Base-by-base conservation (phyloP, 2,329 filamentous ascomycete genomes). In the Ascocoryne sarcoides region DNA sequence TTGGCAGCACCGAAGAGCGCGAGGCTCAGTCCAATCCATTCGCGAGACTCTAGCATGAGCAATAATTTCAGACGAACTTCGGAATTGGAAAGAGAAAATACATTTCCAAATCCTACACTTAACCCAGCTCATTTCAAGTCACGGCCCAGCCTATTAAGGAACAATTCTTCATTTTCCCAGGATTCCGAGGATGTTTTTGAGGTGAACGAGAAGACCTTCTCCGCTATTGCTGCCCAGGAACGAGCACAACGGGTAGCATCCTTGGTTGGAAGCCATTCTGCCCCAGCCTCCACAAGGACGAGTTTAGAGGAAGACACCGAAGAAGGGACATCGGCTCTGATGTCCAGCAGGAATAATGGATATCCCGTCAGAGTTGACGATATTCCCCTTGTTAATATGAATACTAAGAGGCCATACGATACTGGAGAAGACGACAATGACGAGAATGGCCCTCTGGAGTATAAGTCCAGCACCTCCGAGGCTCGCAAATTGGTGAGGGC, bases 401-500 rank as follows among this genome's bases (percentile, higher is more conserved):
- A 49, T n/a, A 47, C 38, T 20, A 48, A 46, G 23, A 40, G 47
- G 14, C 44, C 45, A 15, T 57, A 55, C 37, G 48, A 52, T 36
- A 52, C 46, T 12, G 39, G 39, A 16, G 51, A 23, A 21, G 55
- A 54, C 10, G 50, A 46, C 32, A 54, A 57, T 17, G 52, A 56
- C 7, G 50, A 55, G 3, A 45, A 50, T 10, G n/a, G 43, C 7
- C 31, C 10, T 10, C 17, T 33, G 10, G 10, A 3, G 31, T 9
- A 15, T 10, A 33, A 3, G n/a, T 45, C 49, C 5, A 54, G 46
- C 46, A 56, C 47, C 29, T 44, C 62, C 52, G 67, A 70, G 45
- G 70, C 70, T 18, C 61, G 63, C 40, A 64, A 62, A 37, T 52
- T 69, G 4, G 65, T 69, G 7, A 57, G 61, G 37, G 57, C 57